phyloP scores from a whole-genome alignment of 176 grass and related monocot genomes.

The Avena insularis region DNA sequence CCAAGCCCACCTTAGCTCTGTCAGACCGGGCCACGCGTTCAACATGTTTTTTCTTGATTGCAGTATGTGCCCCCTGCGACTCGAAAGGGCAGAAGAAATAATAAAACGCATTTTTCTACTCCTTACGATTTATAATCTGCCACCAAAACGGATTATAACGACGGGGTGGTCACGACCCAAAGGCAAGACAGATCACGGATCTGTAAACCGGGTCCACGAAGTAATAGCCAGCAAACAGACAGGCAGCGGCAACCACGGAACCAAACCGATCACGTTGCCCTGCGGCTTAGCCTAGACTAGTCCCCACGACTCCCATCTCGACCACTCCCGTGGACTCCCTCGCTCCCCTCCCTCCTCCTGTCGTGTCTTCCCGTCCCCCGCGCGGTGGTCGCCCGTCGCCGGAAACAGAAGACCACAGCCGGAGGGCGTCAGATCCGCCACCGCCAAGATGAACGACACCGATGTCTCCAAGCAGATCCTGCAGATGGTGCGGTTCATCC shows the following conservation, averaged over 20 bases:
- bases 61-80: not conserved
- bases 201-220: constrained; percentile 49
- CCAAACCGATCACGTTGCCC: constrained; percentile 46
- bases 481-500: constrained; percentile 99
- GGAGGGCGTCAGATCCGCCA: constrained; percentile 45
- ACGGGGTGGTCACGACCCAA: constrained; percentile 19
- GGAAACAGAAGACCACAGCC: constrained; percentile 40
- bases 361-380: not conserved
- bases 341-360: not conserved
- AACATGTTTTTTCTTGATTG: not conserved
- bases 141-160: not conserved
- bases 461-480: constrained; percentile 99
- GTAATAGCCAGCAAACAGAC: constrained; percentile 34
- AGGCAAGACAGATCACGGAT: constrained; percentile 30
- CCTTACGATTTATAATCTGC: not conserved
- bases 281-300: constrained; percentile 45
- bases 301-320: constrained; percentile 51
- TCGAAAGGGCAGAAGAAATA: not conserved
- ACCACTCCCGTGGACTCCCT: constrained; percentile 56
- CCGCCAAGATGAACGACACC: constrained; percentile 87
- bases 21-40: too few species aligned
- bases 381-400: constrained; percentile 45
- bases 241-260: constrained; percentile 54
- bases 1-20: too few species aligned
- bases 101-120: not conserved